These are phyloP conservation scores for Penicillium malachiteum DNA, from an alignment of 495 filamentous ascomycete species.

Conservation along the genomic window DNA sequence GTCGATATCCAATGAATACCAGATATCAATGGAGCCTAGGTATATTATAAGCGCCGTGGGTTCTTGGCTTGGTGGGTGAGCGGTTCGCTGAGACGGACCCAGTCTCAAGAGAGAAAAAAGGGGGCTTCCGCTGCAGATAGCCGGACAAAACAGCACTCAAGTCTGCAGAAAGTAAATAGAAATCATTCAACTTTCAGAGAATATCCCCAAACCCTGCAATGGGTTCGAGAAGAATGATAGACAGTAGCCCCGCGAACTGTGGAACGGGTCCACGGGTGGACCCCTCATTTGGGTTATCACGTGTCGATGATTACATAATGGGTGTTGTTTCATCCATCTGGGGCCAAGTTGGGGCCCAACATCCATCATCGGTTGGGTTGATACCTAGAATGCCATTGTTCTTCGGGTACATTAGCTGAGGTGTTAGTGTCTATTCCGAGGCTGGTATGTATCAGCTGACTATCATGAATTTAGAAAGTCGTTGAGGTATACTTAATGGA, in stretches of 20 bases:
- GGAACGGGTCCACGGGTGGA: not conserved
- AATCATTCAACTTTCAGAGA: slow-evolving; percentile 11
- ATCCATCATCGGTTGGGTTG: not conserved
- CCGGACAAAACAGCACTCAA: slow-evolving; percentile 5
- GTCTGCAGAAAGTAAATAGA: not conserved
- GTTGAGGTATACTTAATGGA: too few species aligned
- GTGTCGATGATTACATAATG: slow-evolving; percentile 11
- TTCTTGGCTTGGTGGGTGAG: slow-evolving; percentile 16
- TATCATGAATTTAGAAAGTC: too few species aligned
- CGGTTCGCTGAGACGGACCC: slow-evolving; percentile 31
- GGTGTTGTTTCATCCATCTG: not conserved
- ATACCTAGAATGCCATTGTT: not conserved
- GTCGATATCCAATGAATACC: slow-evolving; percentile 29
- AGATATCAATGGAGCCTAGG: slow-evolving; percentile 28
- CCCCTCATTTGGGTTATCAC: not conserved
- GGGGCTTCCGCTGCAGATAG: slow-evolving; percentile 13
- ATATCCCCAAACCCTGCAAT: not conserved
- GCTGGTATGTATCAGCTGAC: too few species aligned
- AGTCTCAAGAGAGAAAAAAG: slow-evolving; percentile 19
- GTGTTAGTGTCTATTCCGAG: too few species aligned
- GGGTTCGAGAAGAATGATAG: not conserved
- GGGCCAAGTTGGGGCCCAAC: not conserved
- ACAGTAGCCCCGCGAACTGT: not conserved
- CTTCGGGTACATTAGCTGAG: not conserved
- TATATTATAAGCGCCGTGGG: slow-evolving; percentile 40